phyloP scores from a whole-genome alignment of 106 monocot species.

The Dendrobium huoshanense region DNA sequence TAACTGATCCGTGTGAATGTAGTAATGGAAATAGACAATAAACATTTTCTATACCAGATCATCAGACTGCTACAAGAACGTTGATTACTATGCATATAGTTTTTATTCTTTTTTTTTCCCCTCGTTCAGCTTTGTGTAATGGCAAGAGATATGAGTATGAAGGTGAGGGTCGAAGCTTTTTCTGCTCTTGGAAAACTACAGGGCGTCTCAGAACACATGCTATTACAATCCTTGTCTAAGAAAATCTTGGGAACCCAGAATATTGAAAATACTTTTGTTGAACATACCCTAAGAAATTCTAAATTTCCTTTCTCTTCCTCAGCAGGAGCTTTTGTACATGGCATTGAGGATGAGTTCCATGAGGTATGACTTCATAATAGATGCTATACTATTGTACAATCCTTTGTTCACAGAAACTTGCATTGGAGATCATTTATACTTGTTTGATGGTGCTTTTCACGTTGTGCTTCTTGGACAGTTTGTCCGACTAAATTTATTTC shows the following conservation, averaged over 20 bases:
- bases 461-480: background rate
- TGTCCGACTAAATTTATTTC: constrained; percentile 4
- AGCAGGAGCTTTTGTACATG: constrained; percentile 81
- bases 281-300: constrained; percentile 17
- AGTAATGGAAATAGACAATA: background rate
- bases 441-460: background rate
- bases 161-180: constrained; percentile 74
- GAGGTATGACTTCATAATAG: constrained; percentile 34
- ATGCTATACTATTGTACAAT: background rate
- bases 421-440: background rate
- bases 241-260: constrained; percentile 33
- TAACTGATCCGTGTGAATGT: background rate
- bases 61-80: background rate
- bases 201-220: constrained; percentile 52
- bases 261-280: constrained; percentile 20
- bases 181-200: constrained; percentile 55
- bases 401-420: background rate
- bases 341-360: constrained; percentile 89
- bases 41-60: background rate
- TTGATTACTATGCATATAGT: background rate
- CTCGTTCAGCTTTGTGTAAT: constrained; percentile 56
- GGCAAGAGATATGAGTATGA: constrained; percentile 85
- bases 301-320: constrained; percentile 38
- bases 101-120: background rate
- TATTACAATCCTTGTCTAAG: constrained; percentile 81